phyloP scores from a whole-genome alignment of 2,329 filamentous ascomycete species.

The Mariannaea sp. region DNA sequence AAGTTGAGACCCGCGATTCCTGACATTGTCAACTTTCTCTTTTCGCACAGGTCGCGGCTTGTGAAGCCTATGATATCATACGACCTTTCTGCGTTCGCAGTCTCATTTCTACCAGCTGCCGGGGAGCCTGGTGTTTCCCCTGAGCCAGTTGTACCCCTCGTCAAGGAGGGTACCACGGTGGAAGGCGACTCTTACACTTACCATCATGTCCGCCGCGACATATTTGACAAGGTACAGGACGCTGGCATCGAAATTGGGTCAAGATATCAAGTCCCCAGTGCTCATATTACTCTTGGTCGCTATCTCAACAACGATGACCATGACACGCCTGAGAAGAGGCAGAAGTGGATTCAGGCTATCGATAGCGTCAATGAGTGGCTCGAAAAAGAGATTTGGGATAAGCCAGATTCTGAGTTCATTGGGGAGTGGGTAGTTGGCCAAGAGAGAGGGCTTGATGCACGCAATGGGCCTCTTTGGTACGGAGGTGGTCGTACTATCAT shows the following conservation, averaged over 20 bases:
- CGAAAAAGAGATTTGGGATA: slow-evolving; percentile 71
- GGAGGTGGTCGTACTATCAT: slow-evolving; percentile 76
- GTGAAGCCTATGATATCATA: slow-evolving; percentile 84
- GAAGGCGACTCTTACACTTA: slow-evolving; percentile 77
- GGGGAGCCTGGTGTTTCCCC: slow-evolving; percentile 57
- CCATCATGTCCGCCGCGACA: slow-evolving; percentile 83
- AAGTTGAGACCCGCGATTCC: slow-evolving; percentile 61
- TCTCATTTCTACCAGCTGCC: slow-evolving; percentile 83
- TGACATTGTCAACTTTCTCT: slow-evolving; percentile 68
- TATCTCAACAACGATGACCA: slow-evolving; percentile 74
- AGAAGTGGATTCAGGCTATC: slow-evolving; percentile 69
- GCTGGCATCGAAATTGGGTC: slow-evolving; percentile 74
- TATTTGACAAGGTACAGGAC: slow-evolving; percentile 65
- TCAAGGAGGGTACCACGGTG: slow-evolving; percentile 41
- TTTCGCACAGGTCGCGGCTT: slow-evolving; percentile 70
- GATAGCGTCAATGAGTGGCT: slow-evolving; percentile 81
- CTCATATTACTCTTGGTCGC: slow-evolving; percentile 84
- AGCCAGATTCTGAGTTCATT: slow-evolving; percentile 47
- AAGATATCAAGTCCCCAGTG: slow-evolving; percentile 86
- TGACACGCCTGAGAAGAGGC: slow-evolving; percentile 61
- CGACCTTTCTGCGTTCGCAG: slow-evolving; percentile 81
- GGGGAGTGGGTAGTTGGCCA: slow-evolving; percentile 89
- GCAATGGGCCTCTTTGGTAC: slow-evolving; percentile 83
- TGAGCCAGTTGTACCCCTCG: slow-evolving; percentile 45
- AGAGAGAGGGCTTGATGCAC: slow-evolving; percentile 77